Percentiles rank a stretch among this genome's conserved stretches.
These are phyloP conservation scores for Pouteria glomerata DNA, from an alignment of 148 eudicot genomes.

Conservation along the genomic window DNA sequence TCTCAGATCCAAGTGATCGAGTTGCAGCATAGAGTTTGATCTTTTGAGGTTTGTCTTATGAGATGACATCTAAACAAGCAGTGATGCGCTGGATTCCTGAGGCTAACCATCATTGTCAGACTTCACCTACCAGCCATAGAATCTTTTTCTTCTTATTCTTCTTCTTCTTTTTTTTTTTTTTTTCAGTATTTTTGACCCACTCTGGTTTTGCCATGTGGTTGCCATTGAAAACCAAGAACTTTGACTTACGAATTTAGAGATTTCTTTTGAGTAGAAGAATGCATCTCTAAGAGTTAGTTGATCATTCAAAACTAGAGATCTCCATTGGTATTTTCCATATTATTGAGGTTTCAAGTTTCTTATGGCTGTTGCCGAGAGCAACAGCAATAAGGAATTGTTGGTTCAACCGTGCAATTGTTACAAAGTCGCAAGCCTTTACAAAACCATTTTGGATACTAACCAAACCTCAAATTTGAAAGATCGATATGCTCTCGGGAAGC, in stretches of 20 bases:
- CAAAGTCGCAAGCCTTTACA: slow-evolving; percentile 42
- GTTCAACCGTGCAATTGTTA: slow-evolving; percentile 34
- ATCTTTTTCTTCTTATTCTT: too few species aligned
- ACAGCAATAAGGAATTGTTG: slow-evolving; percentile 20
- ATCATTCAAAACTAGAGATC: slow-evolving; percentile 14
- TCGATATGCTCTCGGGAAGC: slow-evolving; percentile 53
- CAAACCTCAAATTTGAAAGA: slow-evolving; percentile 45
- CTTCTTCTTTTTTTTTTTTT: too few species aligned
- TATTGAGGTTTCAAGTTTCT: slow-evolving; percentile 15
- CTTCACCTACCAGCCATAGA: slow-evolving; percentile 22
- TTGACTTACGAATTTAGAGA: slow-evolving; percentile 23
- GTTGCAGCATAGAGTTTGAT: slow-evolving; percentile 20
- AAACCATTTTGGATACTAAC: slow-evolving; percentile 51
- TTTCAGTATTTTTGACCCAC: slow-evolving; percentile 25
- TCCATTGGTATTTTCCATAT: slow-evolving; percentile 8
- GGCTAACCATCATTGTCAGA: slow-evolving; percentile 22
- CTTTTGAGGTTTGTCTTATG: slow-evolving; percentile 1
- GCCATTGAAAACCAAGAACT: slow-evolving; percentile 9
- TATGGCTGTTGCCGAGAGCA: slow-evolving; percentile 62
- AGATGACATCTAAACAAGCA: background rate
- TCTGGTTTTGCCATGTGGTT: slow-evolving; percentile 16
- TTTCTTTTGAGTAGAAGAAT: slow-evolving; percentile 4
- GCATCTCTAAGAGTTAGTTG: background rate
- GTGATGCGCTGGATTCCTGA: background rate
- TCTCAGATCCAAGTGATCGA: slow-evolving; percentile 36